Conservation (phyloP, 768 basidiomycete species). For the Mycena capillaripes region DNA sequence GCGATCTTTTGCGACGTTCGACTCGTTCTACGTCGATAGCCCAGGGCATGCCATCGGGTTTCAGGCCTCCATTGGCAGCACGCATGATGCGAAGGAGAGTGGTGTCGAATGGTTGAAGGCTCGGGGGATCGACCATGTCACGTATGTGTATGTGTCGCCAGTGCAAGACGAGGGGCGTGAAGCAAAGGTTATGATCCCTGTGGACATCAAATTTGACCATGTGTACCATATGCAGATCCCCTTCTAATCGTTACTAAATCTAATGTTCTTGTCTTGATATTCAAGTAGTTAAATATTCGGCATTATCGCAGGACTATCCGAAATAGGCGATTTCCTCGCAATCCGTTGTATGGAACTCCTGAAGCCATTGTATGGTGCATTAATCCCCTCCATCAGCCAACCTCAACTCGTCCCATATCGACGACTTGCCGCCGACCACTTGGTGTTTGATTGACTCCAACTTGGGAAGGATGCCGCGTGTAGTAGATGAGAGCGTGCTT, state of each 20-base stretch:
- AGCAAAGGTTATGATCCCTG: too few species aligned
- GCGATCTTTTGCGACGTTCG: not conserved
- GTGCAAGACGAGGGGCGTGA: too few species aligned
- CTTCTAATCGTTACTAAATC: too few species aligned
- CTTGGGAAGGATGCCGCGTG: not conserved
- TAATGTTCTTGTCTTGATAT: too few species aligned
- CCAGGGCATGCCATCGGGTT: not conserved
- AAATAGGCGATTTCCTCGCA: too few species aligned
- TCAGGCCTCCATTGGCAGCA: not conserved
- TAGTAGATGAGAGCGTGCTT: not conserved
- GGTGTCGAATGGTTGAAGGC: not conserved
- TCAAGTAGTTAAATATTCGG: too few species aligned
- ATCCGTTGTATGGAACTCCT: too few species aligned
- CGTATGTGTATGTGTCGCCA: not conserved
- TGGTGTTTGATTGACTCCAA: slow-evolving; percentile 1
- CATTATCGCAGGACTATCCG: too few species aligned
- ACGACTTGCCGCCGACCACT: not conserved
- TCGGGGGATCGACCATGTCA: not conserved
- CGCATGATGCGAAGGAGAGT: not conserved
- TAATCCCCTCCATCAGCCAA: not conserved
- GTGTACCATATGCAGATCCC: too few species aligned
- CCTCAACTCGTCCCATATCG: not conserved
- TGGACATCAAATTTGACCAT: too few species aligned
- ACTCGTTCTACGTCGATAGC: not conserved
- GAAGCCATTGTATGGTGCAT: not conserved